Percentiles rank a stretch among this genome's conserved stretches.
Conservation (phyloP, 768 basidiomycete species). For the Leucogyrophana mollusca region DNA sequence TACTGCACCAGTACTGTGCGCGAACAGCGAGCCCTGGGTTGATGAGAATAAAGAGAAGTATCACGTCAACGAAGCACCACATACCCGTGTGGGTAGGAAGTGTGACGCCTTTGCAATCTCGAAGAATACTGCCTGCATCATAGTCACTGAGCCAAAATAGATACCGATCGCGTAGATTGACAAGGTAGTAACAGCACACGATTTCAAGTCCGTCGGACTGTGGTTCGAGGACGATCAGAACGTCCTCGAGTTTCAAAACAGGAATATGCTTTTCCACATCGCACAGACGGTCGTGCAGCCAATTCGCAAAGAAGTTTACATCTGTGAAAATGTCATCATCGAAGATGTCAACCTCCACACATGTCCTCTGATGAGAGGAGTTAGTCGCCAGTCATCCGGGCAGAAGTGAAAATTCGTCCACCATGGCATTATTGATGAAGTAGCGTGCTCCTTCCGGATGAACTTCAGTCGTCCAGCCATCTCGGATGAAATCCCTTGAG, state of each 20-base stretch:
- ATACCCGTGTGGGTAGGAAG: background rate
- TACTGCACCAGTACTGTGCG: conserved; percentile 19
- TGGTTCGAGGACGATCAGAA: conserved; percentile 41
- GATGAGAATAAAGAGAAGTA: background rate
- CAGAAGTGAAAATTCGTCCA: conserved; percentile 26
- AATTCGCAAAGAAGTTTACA: conserved; percentile 26
- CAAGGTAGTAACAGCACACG: conserved; percentile 40
- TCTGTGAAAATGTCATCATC: conserved; percentile 26
- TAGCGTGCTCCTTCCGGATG: conserved; percentile 58
- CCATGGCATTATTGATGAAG: conserved; percentile 42
- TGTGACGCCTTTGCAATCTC: background rate
- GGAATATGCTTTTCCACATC: conserved; percentile 8
- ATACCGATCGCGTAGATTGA: conserved; percentile 36
- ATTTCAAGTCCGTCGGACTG: conserved; percentile 6
- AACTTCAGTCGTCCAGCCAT: conserved; percentile 39
- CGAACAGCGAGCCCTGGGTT: conserved; percentile 15
- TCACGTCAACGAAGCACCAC: background rate
- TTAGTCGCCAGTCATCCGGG: background rate
- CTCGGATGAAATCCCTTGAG: conserved; percentile 14
- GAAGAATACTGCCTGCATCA: conserved; percentile 23
- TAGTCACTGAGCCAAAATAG: conserved; percentile 48
- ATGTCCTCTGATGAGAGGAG: conserved; percentile 35
- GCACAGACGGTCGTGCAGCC: background rate
- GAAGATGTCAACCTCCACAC: conserved; percentile 48
- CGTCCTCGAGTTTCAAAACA: conserved; percentile 22